Base-by-base conservation (phyloP, 352 stramenopile genomes). In the Globisporangium heterothallicum region DNA sequence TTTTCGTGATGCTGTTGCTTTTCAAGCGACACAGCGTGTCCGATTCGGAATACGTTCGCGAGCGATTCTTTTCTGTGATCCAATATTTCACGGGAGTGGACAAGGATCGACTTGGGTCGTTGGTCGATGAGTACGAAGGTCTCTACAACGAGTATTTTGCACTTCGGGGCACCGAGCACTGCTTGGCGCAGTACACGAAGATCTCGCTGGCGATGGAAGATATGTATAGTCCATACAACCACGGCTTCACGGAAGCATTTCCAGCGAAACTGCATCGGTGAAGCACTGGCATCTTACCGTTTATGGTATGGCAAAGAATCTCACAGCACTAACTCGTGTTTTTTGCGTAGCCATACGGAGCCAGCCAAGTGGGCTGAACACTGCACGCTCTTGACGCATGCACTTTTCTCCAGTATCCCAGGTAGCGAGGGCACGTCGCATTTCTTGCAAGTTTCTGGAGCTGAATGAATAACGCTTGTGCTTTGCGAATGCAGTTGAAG, bases 371-470 rank as follows among this genome's bases (percentile, higher is more conserved):
- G 74, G 71, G 77, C 78, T 0, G 59, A 83, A 43, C 81, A 93
- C 12, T 91, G 80, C 58, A 94, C 84, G 4, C 56, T 94, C 16
- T 42, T 93, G 22, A 87, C 80, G 0, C 84, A 94, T 58, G 75
- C 80, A 6, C 49, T 94, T 1, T 94, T 94, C 53, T 80, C 71
- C 47, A 78, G 64, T 34, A 92, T 94, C 47, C 80, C 84, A 64
- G 69, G 83, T 88, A 64, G 24, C 53, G 29, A 45, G 5, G 1
- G 16, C 24, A 9, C 14, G n/a, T n/a, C n/a, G n/a, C n/a, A n/a
- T n/a, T n/a, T n/a, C n/a, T n/a, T n/a, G n/a, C n/a, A n/a, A n/a
- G n/a, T n/a, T 42, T 38, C 4, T 8, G 18, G n/a, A n/a, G 30
- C 24, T 24, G 8, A 2, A 26, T n/a, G 25, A 10, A 24, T 42